Percentiles rank a stretch among this genome's conserved stretches.
These are phyloP conservation scores for Penicillium fuscoglaucum DNA, from an alignment of 2,329 filamentous ascomycete genomes.

Conservation along the genomic window DNA sequence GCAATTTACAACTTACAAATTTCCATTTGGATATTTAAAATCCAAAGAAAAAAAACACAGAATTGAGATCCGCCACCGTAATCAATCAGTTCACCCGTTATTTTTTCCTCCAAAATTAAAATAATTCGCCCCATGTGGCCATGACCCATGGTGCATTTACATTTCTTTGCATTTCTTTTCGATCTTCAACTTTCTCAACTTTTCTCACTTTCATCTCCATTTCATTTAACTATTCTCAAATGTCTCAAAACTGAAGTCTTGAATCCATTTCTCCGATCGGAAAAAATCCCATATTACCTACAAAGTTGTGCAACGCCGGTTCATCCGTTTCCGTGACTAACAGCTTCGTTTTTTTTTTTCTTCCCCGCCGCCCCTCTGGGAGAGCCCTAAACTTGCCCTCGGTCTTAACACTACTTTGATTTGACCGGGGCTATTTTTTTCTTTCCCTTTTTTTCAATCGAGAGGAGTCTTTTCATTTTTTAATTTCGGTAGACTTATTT, in stretches of 20 bases:
- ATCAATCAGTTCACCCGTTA: constrained; percentile 5
- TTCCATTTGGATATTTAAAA: neutral
- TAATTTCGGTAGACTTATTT: constrained; percentile 16
- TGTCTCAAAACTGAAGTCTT: neutral
- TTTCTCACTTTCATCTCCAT: neutral
- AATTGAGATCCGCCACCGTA: constrained; percentile 8
- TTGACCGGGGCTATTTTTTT: constrained; percentile 22
- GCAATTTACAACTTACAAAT: neutral
- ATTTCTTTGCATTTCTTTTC: neutral
- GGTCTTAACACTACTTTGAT: constrained; percentile 15
- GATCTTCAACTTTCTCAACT: neutral
- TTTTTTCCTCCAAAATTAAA: neutral
- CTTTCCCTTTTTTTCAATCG: constrained; percentile 28
- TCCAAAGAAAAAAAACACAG: neutral
- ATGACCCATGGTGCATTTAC: constrained; percentile 7
- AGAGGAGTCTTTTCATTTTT: constrained; percentile 31
- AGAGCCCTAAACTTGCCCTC: constrained; percentile 17
- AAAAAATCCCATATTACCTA: neutral
- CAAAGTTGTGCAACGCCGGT: constrained; percentile 18
- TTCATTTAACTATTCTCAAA: neutral
- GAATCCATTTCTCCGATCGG: neutral
- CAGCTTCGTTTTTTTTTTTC: constrained; percentile 30
- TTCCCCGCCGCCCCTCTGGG: constrained; percentile 26
- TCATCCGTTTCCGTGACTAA: constrained; percentile 37
- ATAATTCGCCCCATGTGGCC: constrained; percentile 15